Base-by-base conservation (phyloP, 345 rosid species). In the Brassica incana region DNA sequence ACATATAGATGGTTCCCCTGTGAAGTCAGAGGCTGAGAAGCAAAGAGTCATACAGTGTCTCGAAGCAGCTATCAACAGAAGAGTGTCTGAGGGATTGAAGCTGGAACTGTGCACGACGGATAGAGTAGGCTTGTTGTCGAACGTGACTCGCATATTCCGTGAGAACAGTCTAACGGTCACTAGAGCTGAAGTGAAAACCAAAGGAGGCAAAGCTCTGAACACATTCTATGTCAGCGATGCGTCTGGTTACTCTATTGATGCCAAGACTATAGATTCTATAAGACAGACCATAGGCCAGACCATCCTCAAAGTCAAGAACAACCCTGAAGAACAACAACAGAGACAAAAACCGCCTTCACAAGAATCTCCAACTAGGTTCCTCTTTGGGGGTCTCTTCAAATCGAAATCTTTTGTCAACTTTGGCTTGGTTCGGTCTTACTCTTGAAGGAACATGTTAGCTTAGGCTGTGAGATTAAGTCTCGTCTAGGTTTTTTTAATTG, bases 41-140 rank as follows among this genome's bases (percentile, higher is more conserved):
- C 87, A 89, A 72, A 86, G 97, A 69, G 88, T 95, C 59, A 88
- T 87, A 66, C 93, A 91, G 52, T 95, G 99, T 78, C 92, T 95
- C 29, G 92, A 91, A 86, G 99, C 99, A 36, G 99, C 98, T 33
- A 89, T 95, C 72, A 86, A 90, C 77, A 89, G 99, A 83, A 84
- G 99, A 85, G 97, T 90, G 5, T 95, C 97, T 61, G 97, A 91
- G 92, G 97, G 97, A 15, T 75, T 94, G 90, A 94, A 91, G 87
- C 83, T 94, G 18, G 99, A 94, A 35, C 83, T 94, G 16, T 92
- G 99, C 83, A 90, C 95, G 0, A 85, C 92, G 0, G 97, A 94
- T 88, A 89, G 97, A 79, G 85, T 88, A 15, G 97, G 99, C 68
- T 80, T 94, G 73, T 83, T 94, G 40, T 90, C 99, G 0, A 84